Evolutionary conservation across 2,329 filamentous ascomycete genomes (phyloP).

Genomic region (Colletotrichum theobromicola): DNA sequence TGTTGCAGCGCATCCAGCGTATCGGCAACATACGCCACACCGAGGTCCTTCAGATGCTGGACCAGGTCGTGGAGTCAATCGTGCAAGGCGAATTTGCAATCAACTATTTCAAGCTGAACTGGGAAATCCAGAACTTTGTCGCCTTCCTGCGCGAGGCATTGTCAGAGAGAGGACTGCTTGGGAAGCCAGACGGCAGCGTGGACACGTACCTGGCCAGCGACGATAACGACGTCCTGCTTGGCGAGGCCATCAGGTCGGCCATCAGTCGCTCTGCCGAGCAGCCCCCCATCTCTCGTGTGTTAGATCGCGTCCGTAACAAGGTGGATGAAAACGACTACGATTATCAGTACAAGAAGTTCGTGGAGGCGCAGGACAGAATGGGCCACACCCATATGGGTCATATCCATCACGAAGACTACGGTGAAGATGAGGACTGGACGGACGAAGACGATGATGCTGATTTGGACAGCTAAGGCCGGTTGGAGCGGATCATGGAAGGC

Average conservation of each 20-base stretch:
- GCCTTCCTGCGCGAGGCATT: background rate
- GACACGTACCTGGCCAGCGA: background rate
- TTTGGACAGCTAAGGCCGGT: background rate
- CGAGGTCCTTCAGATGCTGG: background rate
- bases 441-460: background rate
- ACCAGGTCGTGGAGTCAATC: background rate
- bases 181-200: background rate
- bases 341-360: background rate
- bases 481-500: background rate
- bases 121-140: background rate
- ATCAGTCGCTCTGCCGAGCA: background rate
- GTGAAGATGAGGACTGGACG: background rate
- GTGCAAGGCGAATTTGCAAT: background rate
- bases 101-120: background rate
- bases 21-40: background rate
- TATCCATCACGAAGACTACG: background rate
- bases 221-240: background rate
- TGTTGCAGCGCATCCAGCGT: background rate
- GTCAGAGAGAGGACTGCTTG: background rate
- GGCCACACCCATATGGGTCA: background rate
- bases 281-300: background rate
- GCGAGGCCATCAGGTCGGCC: background rate
- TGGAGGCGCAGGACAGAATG: background rate
- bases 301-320: background rate
- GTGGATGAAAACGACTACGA: background rate